Conservation (phyloP, 352 stramenopile genomes). For the Phytophthora sp. region DNA sequence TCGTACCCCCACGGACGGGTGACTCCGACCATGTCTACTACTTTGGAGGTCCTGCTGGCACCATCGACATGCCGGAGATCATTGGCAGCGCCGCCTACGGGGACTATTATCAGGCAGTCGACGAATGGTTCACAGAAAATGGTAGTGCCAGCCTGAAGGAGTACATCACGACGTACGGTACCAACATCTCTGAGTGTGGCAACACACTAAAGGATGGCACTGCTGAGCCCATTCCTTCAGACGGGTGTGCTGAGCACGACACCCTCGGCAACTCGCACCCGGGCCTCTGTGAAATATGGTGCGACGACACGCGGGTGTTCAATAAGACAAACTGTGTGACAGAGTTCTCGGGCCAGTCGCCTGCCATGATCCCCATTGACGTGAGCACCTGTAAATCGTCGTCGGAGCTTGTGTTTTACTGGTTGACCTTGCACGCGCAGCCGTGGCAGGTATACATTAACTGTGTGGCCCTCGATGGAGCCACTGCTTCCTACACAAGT, state of each 20-base stretch:
- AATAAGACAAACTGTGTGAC: slow-evolving; percentile 39
- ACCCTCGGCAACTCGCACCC: slow-evolving; percentile 22
- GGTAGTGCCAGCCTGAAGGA: slow-evolving; percentile 17
- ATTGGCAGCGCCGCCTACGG: slow-evolving; percentile 13
- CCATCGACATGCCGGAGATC: slow-evolving; percentile 21
- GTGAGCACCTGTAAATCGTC: slow-evolving; percentile 28
- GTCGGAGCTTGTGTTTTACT: slow-evolving; percentile 48
- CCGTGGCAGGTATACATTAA: slow-evolving; percentile 52
- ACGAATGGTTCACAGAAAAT: slow-evolving; percentile 22
- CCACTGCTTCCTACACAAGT: slow-evolving; percentile 1
- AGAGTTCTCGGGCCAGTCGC: slow-evolving; percentile 28
- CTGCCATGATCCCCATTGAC: slow-evolving; percentile 33
- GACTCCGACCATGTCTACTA: slow-evolving; percentile 24
- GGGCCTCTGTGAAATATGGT: slow-evolving; percentile 41
- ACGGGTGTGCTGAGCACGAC: slow-evolving; percentile 17
- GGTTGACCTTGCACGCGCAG: slow-evolving; percentile 43
- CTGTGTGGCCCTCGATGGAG: slow-evolving; percentile 22
- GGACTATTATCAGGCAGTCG: slow-evolving; percentile 17
- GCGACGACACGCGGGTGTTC: slow-evolving; percentile 46
- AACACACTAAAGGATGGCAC: slow-evolving; percentile 2
- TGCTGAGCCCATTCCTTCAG: neutral
- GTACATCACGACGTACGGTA: slow-evolving; percentile 19
- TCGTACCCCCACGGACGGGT: slow-evolving; percentile 21
- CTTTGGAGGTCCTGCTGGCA: slow-evolving; percentile 13
- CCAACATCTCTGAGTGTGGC: slow-evolving; percentile 7